Evolutionary conservation across 2,329 filamentous ascomycete species (phyloP), one percentile per base, ranked within the genome.

Genomic region (Zymoseptoria passerinii): DNA sequence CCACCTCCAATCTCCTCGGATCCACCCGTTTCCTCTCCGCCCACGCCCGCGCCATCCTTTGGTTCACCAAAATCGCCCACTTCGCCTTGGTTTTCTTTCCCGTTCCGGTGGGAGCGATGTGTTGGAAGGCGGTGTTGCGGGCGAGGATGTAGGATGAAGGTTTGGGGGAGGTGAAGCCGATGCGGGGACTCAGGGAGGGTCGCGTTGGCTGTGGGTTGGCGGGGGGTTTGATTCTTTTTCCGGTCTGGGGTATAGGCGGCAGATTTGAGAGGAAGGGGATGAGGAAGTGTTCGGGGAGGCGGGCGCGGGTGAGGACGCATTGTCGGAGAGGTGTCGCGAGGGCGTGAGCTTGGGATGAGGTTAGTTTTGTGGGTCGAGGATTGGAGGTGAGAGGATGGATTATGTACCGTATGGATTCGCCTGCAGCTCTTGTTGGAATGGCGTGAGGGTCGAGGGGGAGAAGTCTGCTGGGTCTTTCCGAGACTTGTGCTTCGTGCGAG

Each of bases 391-490:
- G 50, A 4, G 13, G 10, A 56, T 10, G 7, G 28, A 13, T 18
- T 40, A 55, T 74, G 28, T 74, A 87, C 85, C 87, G 64, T 82
- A 90, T 2, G 85, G 77, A 63, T 88, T 91, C 44, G 77, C 77
- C 28, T 74, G 75, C 1, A 90, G 73, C 59, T 82, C 80, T 58
- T 76, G 77, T 66, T 86, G 82, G 59, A 89, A 82, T 2, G 77
- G 72, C 1, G 75, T 74, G 27, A 75, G 71, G 20, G 71, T 64
- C 58, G 73, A 72, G 0, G 70, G 66, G 58, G 77, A 77, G 50
- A 71, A 77, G 60, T 74, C 65, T 13, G 68, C 66, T 18, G 75
- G 75, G 29, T 75, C 66, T 54, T 73, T 79, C 13, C 76, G 75
- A 48, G 75, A 69, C 57, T 72, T 72, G 64, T 73, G 71, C 40